A percentile compares a stretch with the other conserved stretches of the same genome.
These are phyloP conservation scores for Saccharomyces hybrid DNA, from an alignment of 1,139 yeast species.

Conservation along the genomic window DNA sequence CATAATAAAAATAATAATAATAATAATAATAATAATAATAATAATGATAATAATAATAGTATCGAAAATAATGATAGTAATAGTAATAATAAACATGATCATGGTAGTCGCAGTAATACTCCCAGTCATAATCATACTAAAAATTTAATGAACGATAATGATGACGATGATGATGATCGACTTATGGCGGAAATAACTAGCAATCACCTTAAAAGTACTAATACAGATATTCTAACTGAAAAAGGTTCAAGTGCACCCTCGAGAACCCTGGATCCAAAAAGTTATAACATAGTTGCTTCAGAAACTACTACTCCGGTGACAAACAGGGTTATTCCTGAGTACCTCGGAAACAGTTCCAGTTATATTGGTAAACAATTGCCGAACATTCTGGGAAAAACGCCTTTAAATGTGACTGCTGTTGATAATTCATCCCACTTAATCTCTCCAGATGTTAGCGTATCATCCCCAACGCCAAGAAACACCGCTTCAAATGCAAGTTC, in stretches of 20 bases:
- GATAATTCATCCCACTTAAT: neutral
- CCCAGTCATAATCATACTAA: too few species aligned
- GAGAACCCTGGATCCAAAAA: neutral
- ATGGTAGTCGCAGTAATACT: too few species aligned
- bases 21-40: neutral
- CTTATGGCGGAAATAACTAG: slow-evolving; percentile 3
- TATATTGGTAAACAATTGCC: slow-evolving; percentile 7
- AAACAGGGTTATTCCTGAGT: neutral
- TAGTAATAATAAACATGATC: too few species aligned
- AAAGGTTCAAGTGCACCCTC: neutral
- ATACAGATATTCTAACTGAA: slow-evolving; percentile 3
- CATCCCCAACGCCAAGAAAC: neutral
- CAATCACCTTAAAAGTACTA: neutral
- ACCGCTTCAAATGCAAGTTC: neutral
- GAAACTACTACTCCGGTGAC: neutral
- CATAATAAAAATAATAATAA: neutral
- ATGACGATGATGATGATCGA: slow-evolving; percentile 4
- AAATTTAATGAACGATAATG: neutral
- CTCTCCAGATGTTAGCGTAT: neutral
- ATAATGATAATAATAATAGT: slow-evolving; percentile 8
- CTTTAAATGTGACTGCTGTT: slow-evolving; percentile 7
- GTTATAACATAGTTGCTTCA: neutral
- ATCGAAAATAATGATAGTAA: neutral
- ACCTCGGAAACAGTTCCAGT: slow-evolving; percentile 8
- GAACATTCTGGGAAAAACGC: slow-evolving; percentile 18